Conservation (phyloP, 352 stramenopile species). For the Aphanomyces euteiches region DNA sequence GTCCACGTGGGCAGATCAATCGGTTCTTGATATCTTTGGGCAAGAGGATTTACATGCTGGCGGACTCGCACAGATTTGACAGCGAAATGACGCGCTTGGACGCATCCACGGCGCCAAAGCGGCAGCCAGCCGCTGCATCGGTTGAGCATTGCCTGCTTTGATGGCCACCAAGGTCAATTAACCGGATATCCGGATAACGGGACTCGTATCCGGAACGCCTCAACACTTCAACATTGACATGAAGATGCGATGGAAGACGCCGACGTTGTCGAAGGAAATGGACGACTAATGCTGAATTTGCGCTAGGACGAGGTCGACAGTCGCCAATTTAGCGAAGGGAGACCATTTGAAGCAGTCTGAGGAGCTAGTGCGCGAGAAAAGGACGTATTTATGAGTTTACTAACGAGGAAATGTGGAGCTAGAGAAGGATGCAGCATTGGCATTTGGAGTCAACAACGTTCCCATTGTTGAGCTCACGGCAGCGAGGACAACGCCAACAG, state of each 20-base stretch:
- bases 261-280: too few relatives aligned
- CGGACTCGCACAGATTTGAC: constrained; percentile 46
- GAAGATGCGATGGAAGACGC: too few relatives aligned
- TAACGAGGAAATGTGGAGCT: background rate
- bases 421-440: constrained; percentile 28
- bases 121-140: constrained; percentile 1
- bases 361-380: too few relatives aligned
- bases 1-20: constrained; percentile 63
- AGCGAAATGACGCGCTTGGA: background rate
- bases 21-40: constrained; percentile 56
- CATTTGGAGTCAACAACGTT: constrained; percentile 72
- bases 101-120: background rate
- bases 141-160: background rate
- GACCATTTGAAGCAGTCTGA: too few relatives aligned
- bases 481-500: constrained; percentile 67
- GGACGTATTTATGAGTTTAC: too few relatives aligned
- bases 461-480: constrained; percentile 70
- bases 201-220: too few relatives aligned
- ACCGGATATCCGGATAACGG: too few relatives aligned
- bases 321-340: too few relatives aligned
- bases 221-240: too few relatives aligned
- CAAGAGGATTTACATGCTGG: constrained; percentile 82
- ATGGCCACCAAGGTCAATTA: too few relatives aligned
- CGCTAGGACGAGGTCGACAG: too few relatives aligned
- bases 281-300: too few relatives aligned